phyloP scores from a whole-genome alignment of 495 filamentous ascomycete genomes.

The Hamigera avellanea region DNA sequence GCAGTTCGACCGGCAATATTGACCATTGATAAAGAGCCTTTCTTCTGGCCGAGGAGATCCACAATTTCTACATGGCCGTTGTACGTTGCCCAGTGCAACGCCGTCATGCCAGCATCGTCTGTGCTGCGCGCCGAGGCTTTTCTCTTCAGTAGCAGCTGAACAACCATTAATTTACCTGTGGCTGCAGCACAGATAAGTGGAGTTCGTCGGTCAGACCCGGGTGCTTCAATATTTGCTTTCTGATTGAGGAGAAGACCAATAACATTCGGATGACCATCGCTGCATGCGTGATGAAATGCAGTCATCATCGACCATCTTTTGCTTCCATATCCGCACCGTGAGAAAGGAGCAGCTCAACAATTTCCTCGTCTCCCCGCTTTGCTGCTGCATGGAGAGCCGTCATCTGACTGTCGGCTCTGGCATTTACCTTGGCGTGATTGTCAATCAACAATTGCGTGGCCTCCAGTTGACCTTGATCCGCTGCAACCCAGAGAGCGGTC shows the following conservation, averaged over 20 bases:
- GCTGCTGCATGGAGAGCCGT: slow-evolving; percentile 31
- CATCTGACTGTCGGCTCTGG: slow-evolving; percentile 23
- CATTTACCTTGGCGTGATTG: slow-evolving; percentile 22
- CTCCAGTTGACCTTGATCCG: slow-evolving; percentile 16
- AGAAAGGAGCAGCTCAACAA: slow-evolving; percentile 17
- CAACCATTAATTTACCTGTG: slow-evolving; percentile 15
- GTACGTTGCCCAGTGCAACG: slow-evolving; percentile 33
- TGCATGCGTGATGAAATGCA: slow-evolving; percentile 30
- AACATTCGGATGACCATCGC: slow-evolving; percentile 19
- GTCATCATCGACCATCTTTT: slow-evolving; percentile 30
- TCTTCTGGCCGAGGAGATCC: slow-evolving; percentile 20
- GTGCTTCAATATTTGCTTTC: slow-evolving; percentile 25
- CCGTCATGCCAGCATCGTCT: slow-evolving; percentile 31
- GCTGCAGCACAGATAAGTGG: slow-evolving; percentile 34
- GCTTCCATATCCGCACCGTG: slow-evolving; percentile 29
- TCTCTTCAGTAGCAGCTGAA: slow-evolving; percentile 22
- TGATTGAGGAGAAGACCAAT: slow-evolving; percentile 23
- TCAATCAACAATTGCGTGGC: slow-evolving; percentile 11
- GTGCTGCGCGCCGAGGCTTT: slow-evolving; percentile 19
- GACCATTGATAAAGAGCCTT: slow-evolving; percentile 12
- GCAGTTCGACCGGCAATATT: slow-evolving; percentile 25
- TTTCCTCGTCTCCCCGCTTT: slow-evolving; percentile 17
- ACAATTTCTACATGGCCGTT: slow-evolving; percentile 33
- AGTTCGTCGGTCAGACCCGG: slow-evolving; percentile 21
- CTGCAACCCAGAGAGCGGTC: slow-evolving; percentile 29